Base-by-base conservation (phyloP, 2,329 filamentous ascomycete species). In the Calycina herbarum region DNA sequence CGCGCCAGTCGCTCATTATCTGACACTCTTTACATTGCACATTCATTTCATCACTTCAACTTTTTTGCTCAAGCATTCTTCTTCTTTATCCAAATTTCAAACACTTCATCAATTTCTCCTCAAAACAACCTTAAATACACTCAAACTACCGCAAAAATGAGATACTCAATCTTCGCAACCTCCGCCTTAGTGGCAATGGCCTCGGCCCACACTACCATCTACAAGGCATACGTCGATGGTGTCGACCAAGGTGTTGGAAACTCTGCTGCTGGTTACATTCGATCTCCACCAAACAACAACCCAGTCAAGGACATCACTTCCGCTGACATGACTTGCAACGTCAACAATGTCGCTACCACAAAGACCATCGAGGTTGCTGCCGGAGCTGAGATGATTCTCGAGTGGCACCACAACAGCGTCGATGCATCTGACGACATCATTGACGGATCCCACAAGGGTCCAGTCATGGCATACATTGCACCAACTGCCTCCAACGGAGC, bases 351-450 rank as follows among this genome's bases (percentile, higher is more conserved):
- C 62, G 78, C 73, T 54, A 72, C 77, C 48, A 78, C 74, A 42
- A 73, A 77, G 57, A 82, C 82, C 69, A 77, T 80, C 69, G 71
- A 74, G 35, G 79, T 80, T n/a, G 75, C 79, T 5, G 80, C 80
- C 17, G 83, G 83, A 67, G 13, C 29, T 48, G 40, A 45, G 24
- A 20, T 63, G 13, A 45, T 71, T 66, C 78, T 82, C 33, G 78
- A 85, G 70, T 87, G 84, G 84, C 78, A 85, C 66, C 82, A 85
- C 77, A 72, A 85, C 75, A 78, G 48, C 71, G 79, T 81, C 57
- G 54, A 57, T 2, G 59, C 68, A 10, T 66, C 69, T 7, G 71
- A 72, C 66, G 82, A 85, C 75, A 82, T 85, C 77, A 82, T 86
- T 61, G 83, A 78, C 69, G 66, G 73, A 3, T 82, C 80, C 58